Evolutionary conservation across 2,329 filamentous ascomycete genomes (phyloP), one percentile per base, ranked within the genome.

Genomic region (Didymella exigua): DNA sequence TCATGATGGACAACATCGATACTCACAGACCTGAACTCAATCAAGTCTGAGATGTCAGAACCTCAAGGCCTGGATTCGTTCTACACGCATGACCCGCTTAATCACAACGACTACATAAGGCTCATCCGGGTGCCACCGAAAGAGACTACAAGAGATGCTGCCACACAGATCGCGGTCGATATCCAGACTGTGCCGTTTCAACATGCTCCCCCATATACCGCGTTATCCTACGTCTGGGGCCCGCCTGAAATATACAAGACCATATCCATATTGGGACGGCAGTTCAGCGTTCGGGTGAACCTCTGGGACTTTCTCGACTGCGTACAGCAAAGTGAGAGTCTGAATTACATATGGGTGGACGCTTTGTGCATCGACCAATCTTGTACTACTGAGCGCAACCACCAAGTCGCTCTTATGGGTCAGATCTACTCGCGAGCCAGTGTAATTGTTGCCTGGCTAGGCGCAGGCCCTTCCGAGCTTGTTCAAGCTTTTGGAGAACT

Each of bases 141-240:
- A 3, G 10, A 6, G 1, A 13, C 4, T 11, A 10, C n/a, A 13
- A 7, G 5, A 5, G 27, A 21, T 4, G 16, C 10, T 14, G 4
- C 3, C 21, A 18, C 8, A 23, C 4, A 10, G 3, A 30, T 43
- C 16, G 6, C n/a, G 8, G n/a, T 29, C 16, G 18, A 43, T 3
- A 19, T 43, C 16, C 26, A 43, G 1, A 31, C 27, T 4, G 27
- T 43, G 6, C 16, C 26, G 7, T 16, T 58, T 13, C 40, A 58
- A 8, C 16, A 24, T 29, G 58, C 54, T 18, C 69, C 69, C 2
- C 60, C 68, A 19, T 72, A 72, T 48, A 65, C 67, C 31, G 61
- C 69, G 0, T 54, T 67, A 10, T 72, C 68, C 0, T 72, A 72
- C 36, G 62, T 63, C 0, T 73, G 71, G 70, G 61, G 69, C 11